phyloP scores from a whole-genome alignment of 371 early-diverging fungal genomes.

The Apophysomyces ossiformis region DNA sequence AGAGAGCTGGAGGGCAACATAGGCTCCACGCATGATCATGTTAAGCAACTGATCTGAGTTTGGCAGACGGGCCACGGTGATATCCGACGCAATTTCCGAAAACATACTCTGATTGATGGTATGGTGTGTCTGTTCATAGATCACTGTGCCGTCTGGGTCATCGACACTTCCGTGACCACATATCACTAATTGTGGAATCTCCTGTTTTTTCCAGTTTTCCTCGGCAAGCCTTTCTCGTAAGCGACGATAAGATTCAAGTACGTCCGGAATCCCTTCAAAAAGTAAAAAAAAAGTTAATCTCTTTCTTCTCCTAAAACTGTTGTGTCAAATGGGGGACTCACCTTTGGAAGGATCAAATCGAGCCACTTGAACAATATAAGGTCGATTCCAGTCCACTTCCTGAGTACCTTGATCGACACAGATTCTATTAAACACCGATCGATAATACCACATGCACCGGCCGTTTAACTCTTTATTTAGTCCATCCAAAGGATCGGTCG shows the following conservation, averaged over 20 bases:
- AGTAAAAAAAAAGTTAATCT: no score
- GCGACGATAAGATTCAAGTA: constrained; percentile 71
- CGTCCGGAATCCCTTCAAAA: constrained; percentile 70
- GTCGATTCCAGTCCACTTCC: constrained; percentile 63
- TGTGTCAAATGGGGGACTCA: constrained; percentile 7
- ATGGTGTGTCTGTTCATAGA: constrained; percentile 66
- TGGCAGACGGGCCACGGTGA: constrained; percentile 71
- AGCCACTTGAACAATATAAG: constrained; percentile 87
- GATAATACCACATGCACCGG: constrained; percentile 68
- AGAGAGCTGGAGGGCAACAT: constrained; percentile 80
- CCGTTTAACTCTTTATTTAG: constrained; percentile 69
- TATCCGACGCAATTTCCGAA: constrained; percentile 54
- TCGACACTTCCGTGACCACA: constrained; percentile 89
- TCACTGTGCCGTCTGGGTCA: constrained; percentile 83
- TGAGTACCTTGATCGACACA: constrained; percentile 73
- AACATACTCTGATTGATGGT: constrained; percentile 54
- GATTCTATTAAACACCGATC: constrained; percentile 77
- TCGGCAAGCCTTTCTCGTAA: constrained; percentile 61
- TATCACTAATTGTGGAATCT: constrained; percentile 76
- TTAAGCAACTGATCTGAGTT: constrained; percentile 85
- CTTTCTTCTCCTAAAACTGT: not conserved
- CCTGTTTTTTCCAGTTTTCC: constrained; percentile 34
- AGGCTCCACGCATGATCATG: constrained; percentile 69
- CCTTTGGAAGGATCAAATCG: constrained; percentile 94
- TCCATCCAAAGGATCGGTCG: constrained; percentile 78